Percentiles rank a stretch among this genome's conserved stretches.
Conservation (phyloP, 2,329 filamentous ascomycete species). For the Trichoderma polysporum region DNA sequence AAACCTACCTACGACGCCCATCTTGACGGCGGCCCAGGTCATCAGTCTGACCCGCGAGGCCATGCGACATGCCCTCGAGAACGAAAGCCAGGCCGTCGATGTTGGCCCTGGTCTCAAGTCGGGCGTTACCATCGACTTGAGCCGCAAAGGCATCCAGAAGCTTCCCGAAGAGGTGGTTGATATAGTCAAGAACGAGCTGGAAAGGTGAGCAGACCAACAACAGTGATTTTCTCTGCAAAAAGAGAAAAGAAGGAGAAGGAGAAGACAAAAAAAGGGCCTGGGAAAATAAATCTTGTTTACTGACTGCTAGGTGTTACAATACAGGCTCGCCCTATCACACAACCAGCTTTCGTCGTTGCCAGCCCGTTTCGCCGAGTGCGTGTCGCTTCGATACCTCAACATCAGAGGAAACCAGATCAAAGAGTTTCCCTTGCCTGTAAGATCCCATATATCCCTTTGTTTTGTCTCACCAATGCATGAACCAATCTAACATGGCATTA, state of each 20-base stretch:
- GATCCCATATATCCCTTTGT: constrained; percentile 23
- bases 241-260: neutral
- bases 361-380: constrained; percentile 70
- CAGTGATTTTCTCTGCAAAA: neutral
- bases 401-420: constrained; percentile 73
- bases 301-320: constrained; percentile 9
- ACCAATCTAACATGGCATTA: constrained; percentile 39
- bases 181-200: constrained; percentile 71
- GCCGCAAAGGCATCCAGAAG: constrained; percentile 69
- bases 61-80: constrained; percentile 65
- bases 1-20: constrained; percentile 49
- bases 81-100: constrained; percentile 63
- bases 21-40: constrained; percentile 62
- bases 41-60: constrained; percentile 64
- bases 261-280: neutral
- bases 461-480: neutral
- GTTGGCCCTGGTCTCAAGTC: constrained; percentile 61
- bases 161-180: constrained; percentile 73
- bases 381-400: constrained; percentile 75
- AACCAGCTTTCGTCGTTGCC: constrained; percentile 73
- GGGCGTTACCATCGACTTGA: constrained; percentile 76
- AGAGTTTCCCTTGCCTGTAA: constrained; percentile 59
- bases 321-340: constrained; percentile 76
- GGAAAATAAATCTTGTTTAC: neutral
- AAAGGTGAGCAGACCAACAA: constrained; percentile 54